These are phyloP conservation scores for Hanseniaspora nectarophila DNA, from an alignment of 805 yeast species.

Conservation along the genomic window DNA sequence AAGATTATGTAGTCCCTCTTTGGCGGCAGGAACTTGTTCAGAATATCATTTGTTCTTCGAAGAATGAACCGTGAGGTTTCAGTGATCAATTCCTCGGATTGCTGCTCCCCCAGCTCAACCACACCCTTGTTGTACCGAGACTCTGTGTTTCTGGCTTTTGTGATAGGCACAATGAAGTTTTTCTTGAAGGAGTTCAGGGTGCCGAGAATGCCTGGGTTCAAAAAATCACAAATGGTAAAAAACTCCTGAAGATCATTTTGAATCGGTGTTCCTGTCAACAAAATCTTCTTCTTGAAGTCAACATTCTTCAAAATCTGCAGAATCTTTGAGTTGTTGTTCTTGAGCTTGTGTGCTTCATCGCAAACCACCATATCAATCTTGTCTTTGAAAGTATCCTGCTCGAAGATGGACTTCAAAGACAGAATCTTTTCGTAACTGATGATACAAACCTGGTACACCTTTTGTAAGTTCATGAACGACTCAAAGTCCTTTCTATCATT, in stretches of 20 bases:
- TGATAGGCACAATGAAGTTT: constrained; percentile 57
- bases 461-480: constrained; percentile 48
- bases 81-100: constrained; percentile 50
- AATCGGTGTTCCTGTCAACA: constrained; percentile 83
- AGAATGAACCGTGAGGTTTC: constrained; percentile 57
- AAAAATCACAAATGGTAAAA: constrained; percentile 64
- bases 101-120: constrained; percentile 45
- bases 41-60: constrained; percentile 54
- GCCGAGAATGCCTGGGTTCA: constrained; percentile 77
- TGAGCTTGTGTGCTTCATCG: constrained; percentile 91
- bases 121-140: constrained; percentile 41
- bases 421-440: constrained; percentile 79
- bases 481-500: constrained; percentile 47
- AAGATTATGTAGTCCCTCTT: constrained; percentile 67
- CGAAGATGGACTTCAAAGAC: constrained; percentile 20
- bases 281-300: constrained; percentile 43
- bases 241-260: constrained; percentile 85
- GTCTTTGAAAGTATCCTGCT: constrained; percentile 28
- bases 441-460: constrained; percentile 69
- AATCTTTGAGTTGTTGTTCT: constrained; percentile 60
- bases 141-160: constrained; percentile 53
- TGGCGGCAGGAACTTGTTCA: constrained; percentile 52
- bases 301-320: constrained; percentile 49
- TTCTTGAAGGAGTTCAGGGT: constrained; percentile 45
- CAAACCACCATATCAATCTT: constrained; percentile 71